Base-by-base conservation (phyloP, 2,329 filamentous ascomycete genomes). In the Passalora sequoiae region DNA sequence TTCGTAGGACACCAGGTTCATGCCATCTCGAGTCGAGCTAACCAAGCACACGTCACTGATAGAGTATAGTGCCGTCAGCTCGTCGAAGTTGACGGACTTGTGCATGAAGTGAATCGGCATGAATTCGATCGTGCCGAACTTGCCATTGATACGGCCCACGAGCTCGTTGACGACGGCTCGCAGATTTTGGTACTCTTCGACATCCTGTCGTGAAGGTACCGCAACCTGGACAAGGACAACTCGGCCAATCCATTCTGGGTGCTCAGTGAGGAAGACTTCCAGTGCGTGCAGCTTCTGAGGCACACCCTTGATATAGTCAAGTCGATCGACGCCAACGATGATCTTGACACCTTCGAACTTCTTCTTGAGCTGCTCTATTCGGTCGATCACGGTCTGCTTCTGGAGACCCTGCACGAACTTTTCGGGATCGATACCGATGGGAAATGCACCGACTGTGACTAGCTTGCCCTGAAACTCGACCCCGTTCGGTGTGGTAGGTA, bases 21-120 rank as follows among this genome's bases (percentile, higher is more conserved):
- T 98, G 60, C 92, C 92, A 63, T 98, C 92, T 38, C 92, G 84
- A n/a, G 87, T 97, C 2, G 86, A 96, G 6, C 86, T 94, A 27
- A 94, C 91, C 10, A 97, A 78, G 63, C 89, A 95, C 32, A 88
- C 86, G 62, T 96, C 92, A 3, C 88, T 92, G 16, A 94, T 84
- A 12, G 88, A 86, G 63, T 97, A 97, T 6, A 97, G 77, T 0
- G 89, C 89, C 38, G 94, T 89, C 25, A 98, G 80, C 69, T 97
- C 92, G 56, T 96, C 89, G 57, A 97, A 96, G 37, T 81, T 81
- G 61, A 97, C 89, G 4, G 87, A 94, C 70, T 96, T 94, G 71
- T 97, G 92, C 60, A 97, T 82, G 72, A 96, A 97, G 68, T 97
- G 92, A 57, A 98, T 97, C 1, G 92, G 92, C 84, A 94, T 96